A percentile compares a stretch with the other conserved stretches of the same genome.
Evolutionary conservation across 2,329 filamentous ascomycete genomes (phyloP).

Genomic region (Diaporthe caulivora): DNA sequence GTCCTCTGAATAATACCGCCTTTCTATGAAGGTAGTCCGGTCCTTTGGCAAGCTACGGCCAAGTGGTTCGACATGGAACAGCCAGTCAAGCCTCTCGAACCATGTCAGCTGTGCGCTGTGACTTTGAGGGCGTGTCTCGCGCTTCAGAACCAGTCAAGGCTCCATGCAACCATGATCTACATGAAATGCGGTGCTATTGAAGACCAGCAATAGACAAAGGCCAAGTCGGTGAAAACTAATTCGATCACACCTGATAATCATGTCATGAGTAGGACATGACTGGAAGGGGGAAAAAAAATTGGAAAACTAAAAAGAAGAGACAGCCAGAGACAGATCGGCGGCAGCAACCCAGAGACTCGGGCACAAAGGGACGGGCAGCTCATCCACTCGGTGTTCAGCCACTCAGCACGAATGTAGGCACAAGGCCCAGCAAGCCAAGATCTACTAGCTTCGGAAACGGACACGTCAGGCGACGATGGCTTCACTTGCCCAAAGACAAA

Average conservation of each 20-base stretch:
- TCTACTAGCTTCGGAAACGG: neutral
- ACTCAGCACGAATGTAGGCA: conserved; percentile 11
- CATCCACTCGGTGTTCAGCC: neutral
- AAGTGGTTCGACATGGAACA: neutral
- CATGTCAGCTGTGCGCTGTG: neutral
- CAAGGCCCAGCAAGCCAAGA: neutral
- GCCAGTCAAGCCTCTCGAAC: neutral
- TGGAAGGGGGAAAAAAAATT: neutral
- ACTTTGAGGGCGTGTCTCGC: neutral
- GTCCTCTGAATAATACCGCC: neutral
- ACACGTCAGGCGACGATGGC: conserved; percentile 16
- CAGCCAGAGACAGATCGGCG: neutral
- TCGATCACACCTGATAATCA: neutral
- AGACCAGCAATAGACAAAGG: neutral
- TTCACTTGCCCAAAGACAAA: conserved; percentile 24
- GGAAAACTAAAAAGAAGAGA: no score
- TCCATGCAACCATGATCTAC: neutral
- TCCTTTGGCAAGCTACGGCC: neutral
- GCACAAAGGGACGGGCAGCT: neutral
- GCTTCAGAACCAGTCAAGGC: neutral
- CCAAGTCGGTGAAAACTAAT: neutral
- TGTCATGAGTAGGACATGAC: neutral
- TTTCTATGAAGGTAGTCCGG: neutral
- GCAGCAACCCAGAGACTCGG: neutral
- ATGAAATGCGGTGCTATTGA: neutral